phyloP scores from a whole-genome alignment of 75 land plant genomes.

The Pseudotsuga menziesii region DNA sequence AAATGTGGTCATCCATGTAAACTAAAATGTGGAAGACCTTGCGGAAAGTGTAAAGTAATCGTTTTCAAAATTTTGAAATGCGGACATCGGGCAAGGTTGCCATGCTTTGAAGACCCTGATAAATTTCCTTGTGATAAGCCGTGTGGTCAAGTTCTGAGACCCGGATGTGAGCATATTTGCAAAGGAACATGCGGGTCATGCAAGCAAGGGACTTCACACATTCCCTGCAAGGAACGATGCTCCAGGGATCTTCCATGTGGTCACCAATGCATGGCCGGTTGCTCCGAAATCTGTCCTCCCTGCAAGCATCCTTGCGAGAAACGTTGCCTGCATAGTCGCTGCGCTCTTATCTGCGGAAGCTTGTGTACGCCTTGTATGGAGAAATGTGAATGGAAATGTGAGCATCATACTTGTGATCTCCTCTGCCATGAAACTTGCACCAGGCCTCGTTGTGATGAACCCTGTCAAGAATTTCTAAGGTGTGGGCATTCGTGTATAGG shows the following conservation, averaged over 20 bases:
- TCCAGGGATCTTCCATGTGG: slow-evolving; percentile 20
- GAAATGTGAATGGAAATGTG: slow-evolving; percentile 20
- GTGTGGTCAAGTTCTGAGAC: slow-evolving; percentile 8
- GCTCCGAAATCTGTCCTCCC: slow-evolving; percentile 20
- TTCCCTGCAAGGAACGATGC: slow-evolving; percentile 14
- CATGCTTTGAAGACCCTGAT: slow-evolving; percentile 18
- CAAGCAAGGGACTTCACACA: slow-evolving; percentile 17
- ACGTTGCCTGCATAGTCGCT: slow-evolving; percentile 25
- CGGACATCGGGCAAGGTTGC: slow-evolving; percentile 12
- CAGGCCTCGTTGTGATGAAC: slow-evolving; percentile 11
- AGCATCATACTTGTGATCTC: slow-evolving; percentile 12
- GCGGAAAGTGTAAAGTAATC: not conserved
- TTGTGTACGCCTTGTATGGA: slow-evolving; percentile 24
- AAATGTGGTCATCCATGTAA: too few relatives aligned
- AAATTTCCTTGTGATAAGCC: slow-evolving; percentile 12
- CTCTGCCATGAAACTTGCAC: slow-evolving; percentile 19
- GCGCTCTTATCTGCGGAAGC: slow-evolving; percentile 14
- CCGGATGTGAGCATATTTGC: slow-evolving; percentile 19
- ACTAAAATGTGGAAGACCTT: too few relatives aligned
- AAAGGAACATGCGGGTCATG: slow-evolving; percentile 20
- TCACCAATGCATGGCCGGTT: slow-evolving; percentile 15
- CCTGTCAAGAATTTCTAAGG: slow-evolving; percentile 8
- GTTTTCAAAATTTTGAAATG: slow-evolving; percentile 10
- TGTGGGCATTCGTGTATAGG: slow-evolving; percentile 28
- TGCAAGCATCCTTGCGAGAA: slow-evolving; percentile 18